Conservation (phyloP, 495 filamentous ascomycete species). For the Penicillium fimorum region DNA sequence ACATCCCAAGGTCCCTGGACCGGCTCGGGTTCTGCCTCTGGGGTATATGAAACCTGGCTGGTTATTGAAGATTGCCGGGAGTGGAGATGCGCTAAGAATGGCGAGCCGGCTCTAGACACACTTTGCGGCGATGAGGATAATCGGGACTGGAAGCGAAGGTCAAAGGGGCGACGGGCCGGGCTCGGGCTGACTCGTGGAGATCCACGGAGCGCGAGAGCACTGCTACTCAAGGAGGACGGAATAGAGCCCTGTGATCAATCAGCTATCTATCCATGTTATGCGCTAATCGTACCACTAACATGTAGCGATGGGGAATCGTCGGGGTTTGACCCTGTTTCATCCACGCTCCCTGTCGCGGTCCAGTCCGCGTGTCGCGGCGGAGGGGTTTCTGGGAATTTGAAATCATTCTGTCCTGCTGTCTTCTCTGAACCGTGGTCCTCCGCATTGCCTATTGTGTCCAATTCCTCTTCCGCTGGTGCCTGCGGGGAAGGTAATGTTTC, state of each 20-base stretch:
- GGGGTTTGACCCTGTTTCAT: conserved; percentile 64
- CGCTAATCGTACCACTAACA: conserved; percentile 49
- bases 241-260: conserved; percentile 68
- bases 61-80: conserved; percentile 73
- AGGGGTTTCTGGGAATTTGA: conserved; percentile 22
- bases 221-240: conserved; percentile 73
- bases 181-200: conserved; percentile 60
- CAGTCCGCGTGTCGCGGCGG: conserved; percentile 25
- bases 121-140: conserved; percentile 59
- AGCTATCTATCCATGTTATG: conserved; percentile 16
- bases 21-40: conserved; percentile 58
- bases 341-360: conserved; percentile 35
- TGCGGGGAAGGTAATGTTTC: conserved; percentile 19
- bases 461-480: conserved; percentile 28
- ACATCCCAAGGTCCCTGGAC: conserved; percentile 87
- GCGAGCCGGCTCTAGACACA: conserved; percentile 70
- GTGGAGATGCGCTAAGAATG: conserved; percentile 70
- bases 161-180: conserved; percentile 87
- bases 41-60: conserved; percentile 54
- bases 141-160: conserved; percentile 88
- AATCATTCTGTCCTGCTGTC: conserved; percentile 16
- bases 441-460: conserved; percentile 27
- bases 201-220: conserved; percentile 47
- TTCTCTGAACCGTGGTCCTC: conserved; percentile 26
- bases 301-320: conserved; percentile 90